These are phyloP conservation scores for Mycena albidolilacea DNA, from an alignment of 768 basidiomycete genomes.

Conservation along the genomic window DNA sequence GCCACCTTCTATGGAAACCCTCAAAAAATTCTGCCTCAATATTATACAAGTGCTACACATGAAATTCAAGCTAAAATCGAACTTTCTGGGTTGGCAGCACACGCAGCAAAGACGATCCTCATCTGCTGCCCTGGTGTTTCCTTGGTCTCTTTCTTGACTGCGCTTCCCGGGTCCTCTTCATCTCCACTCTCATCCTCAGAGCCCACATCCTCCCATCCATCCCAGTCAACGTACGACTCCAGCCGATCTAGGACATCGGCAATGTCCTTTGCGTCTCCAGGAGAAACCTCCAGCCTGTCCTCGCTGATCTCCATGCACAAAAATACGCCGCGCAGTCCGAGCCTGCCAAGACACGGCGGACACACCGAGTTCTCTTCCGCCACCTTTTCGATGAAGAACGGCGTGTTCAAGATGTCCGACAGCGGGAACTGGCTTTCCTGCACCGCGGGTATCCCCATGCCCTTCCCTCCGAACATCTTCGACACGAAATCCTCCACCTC, in stretches of 20 bases:
- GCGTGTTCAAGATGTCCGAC: slow-evolving; percentile 23
- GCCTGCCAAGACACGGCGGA: slow-evolving; percentile 1
- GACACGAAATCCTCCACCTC: neutral
- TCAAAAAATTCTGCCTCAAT: neutral
- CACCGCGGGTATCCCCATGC: slow-evolving; percentile 8
- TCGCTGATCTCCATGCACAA: slow-evolving; percentile 15
- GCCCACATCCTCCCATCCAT: slow-evolving; percentile 20
- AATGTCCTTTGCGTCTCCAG: slow-evolving; percentile 7
- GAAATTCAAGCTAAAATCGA: slow-evolving; percentile 3
- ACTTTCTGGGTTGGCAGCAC: slow-evolving; percentile 26
- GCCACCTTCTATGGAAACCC: neutral
- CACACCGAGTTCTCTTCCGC: slow-evolving; percentile 2
- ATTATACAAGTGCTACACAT: neutral
- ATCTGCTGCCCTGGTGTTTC: slow-evolving; percentile 8
- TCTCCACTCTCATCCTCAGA: neutral
- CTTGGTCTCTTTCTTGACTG: neutral
- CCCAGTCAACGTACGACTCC: slow-evolving; percentile 20
- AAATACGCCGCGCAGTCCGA: slow-evolving; percentile 6
- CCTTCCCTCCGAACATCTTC: slow-evolving; percentile 18
- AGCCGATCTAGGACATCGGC: slow-evolving; percentile 17
- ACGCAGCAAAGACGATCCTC: slow-evolving; percentile 25
- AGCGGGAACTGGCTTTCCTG: slow-evolving; percentile 19
- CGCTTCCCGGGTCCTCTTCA: neutral
- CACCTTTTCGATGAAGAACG: slow-evolving; percentile 30
- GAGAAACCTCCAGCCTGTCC: slow-evolving; percentile 8